Evolutionary conservation across 2,329 filamentous ascomycete species (phyloP).

Genomic region (Mycogone perniciosa): DNA sequence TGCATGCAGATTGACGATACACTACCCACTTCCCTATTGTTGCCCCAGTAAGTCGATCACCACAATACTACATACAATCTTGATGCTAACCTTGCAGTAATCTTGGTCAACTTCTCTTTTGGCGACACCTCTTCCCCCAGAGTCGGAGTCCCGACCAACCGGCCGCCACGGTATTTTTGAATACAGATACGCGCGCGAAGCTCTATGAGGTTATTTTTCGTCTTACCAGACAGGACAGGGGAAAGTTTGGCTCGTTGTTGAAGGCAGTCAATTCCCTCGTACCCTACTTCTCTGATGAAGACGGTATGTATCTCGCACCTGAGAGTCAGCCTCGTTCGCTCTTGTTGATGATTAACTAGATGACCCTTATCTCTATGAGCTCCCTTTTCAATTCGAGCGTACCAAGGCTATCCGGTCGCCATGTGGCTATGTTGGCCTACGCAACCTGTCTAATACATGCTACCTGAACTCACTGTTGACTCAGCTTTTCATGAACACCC

Average conservation of each 20-base stretch:
- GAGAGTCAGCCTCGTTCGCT: neutral
- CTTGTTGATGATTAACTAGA: slow-evolving; percentile 17
- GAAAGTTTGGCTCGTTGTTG: slow-evolving; percentile 47
- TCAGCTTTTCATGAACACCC: slow-evolving; percentile 91
- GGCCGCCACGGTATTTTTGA: slow-evolving; percentile 41
- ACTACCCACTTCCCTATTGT: slow-evolving; percentile 16
- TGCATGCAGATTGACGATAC: slow-evolving; percentile 26
- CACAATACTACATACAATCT: slow-evolving; percentile 8
- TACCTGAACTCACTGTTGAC: slow-evolving; percentile 94
- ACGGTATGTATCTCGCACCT: slow-evolving; percentile 27
- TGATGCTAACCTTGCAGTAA: slow-evolving; percentile 24
- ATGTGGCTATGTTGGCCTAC: slow-evolving; percentile 82
- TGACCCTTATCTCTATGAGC: slow-evolving; percentile 54
- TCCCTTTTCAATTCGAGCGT: slow-evolving; percentile 58
- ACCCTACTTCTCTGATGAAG: slow-evolving; percentile 34
- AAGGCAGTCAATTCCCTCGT: slow-evolving; percentile 29
- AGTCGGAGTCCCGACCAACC: slow-evolving; percentile 26
- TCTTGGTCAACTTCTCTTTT: slow-evolving; percentile 41
- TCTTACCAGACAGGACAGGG: slow-evolving; percentile 46
- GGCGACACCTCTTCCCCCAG: slow-evolving; percentile 60
- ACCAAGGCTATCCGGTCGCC: slow-evolving; percentile 62
- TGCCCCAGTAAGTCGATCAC: slow-evolving; percentile 22
- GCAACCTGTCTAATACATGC: slow-evolving; percentile 91
- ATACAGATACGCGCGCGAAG: slow-evolving; percentile 48
- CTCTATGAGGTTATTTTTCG: slow-evolving; percentile 55